phyloP scores from a whole-genome alignment of 1,284 basidiomycete species.

The Ceraceosorus guamensis region DNA sequence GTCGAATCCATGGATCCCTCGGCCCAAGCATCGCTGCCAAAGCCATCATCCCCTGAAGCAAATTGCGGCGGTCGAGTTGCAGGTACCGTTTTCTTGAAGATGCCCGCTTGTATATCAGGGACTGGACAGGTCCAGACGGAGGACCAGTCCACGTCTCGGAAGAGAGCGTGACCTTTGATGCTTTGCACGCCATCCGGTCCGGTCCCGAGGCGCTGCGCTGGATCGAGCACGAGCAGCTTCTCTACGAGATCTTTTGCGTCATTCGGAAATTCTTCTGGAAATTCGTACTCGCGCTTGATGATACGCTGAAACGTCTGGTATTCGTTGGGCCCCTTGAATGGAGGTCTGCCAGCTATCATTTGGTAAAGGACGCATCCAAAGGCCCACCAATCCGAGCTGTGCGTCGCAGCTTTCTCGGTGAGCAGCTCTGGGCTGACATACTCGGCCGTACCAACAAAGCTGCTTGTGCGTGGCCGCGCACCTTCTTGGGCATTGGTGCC shows the following conservation, averaged over 20 bases:
- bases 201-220: slow-evolving; percentile 12
- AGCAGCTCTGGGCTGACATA: slow-evolving; percentile 91
- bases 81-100: slow-evolving; percentile 23
- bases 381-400: slow-evolving; percentile 56
- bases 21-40: background rate
- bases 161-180: slow-evolving; percentile 32
- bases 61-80: background rate
- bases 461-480: slow-evolving; percentile 51
- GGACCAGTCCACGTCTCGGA: slow-evolving; percentile 21
- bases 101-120: slow-evolving; percentile 20
- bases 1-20: background rate
- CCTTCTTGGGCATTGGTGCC: no score
- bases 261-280: slow-evolving; percentile 52
- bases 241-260: slow-evolving; percentile 53
- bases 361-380: slow-evolving; percentile 57
- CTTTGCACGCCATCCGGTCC: slow-evolving; percentile 8
- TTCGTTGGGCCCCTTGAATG: slow-evolving; percentile 56
- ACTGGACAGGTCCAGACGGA: slow-evolving; percentile 24
- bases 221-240: slow-evolving; percentile 49
- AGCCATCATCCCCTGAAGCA: background rate
- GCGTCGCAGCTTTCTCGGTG: slow-evolving; percentile 54
- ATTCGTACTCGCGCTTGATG: slow-evolving; percentile 53
- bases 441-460: slow-evolving; percentile 93
- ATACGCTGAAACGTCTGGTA: slow-evolving; percentile 59
- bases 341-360: slow-evolving; percentile 54